Conservation (phyloP, 2,329 filamentous ascomycete species). For the Colletotrichum eremochloae region DNA sequence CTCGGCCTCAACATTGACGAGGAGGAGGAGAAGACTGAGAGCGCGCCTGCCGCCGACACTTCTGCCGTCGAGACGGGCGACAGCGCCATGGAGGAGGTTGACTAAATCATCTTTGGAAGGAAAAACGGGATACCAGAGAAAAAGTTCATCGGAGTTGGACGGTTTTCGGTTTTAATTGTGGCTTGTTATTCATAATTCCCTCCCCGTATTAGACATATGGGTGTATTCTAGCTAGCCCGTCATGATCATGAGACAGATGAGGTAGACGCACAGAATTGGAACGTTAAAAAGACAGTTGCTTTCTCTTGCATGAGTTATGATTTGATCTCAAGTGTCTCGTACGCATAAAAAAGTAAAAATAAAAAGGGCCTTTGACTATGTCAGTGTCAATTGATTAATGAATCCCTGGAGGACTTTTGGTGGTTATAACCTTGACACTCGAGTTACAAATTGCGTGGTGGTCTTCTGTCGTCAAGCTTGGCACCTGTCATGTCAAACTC, state of each 20-base stretch:
- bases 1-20: constrained; percentile 98
- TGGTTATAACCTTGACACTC: too few relatives aligned
- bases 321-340: not conserved
- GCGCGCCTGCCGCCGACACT: constrained; percentile 69
- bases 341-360: too few relatives aligned
- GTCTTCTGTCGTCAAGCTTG: not conserved
- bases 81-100: constrained; percentile 99
- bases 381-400: not conserved
- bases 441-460: not conserved
- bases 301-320: not conserved
- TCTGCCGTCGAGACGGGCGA: constrained; percentile 76
- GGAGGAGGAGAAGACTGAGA: constrained; percentile 81
- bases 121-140: constrained; percentile 53
- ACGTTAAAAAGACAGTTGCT: constrained; percentile 26
- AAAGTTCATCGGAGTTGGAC: constrained; percentile 57
- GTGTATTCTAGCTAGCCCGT: constrained; percentile 58
- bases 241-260: constrained; percentile 58
- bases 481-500: not conserved
- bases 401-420: not conserved
- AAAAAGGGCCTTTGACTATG: not conserved
- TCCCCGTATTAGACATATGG: constrained; percentile 47
- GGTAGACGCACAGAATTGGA: constrained; percentile 53
- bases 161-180: constrained; percentile 48
- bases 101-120: constrained; percentile 70
- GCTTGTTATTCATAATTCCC: constrained; percentile 51